phyloP scores from a whole-genome alignment of 208 protist species.

The Acanthamoeba royreba region DNA sequence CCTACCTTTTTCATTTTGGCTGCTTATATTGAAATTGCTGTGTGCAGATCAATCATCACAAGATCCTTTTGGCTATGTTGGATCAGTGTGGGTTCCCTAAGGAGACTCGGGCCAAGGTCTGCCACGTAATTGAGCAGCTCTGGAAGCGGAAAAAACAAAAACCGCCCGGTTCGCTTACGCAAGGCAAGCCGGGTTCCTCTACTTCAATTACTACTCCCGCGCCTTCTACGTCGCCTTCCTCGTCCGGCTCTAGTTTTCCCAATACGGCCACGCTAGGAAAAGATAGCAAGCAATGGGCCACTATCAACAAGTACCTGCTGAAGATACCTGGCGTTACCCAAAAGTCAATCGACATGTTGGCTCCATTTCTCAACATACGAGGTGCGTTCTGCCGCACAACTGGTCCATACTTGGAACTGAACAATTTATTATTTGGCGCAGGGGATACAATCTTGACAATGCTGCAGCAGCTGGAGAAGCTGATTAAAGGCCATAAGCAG shows the following conservation, averaged over 20 bases:
- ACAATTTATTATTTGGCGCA: background rate
- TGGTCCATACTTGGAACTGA: background rate
- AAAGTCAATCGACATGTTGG: background rate
- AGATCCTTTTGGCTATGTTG: constrained; percentile 36
- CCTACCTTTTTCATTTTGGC: background rate
- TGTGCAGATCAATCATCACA: constrained; percentile 50
- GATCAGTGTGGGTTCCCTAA: constrained; percentile 39
- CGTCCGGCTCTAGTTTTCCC: background rate
- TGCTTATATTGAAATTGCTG: background rate
- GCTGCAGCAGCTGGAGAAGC: background rate
- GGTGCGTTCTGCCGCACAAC: background rate
- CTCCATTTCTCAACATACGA: background rate
- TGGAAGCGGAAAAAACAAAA: background rate
- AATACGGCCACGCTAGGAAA: background rate
- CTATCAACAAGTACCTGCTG: constrained; percentile 4
- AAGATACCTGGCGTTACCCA: background rate
- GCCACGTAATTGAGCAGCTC: constrained; percentile 6
- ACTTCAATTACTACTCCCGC: background rate
- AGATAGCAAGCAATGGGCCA: background rate
- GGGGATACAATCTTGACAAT: background rate
- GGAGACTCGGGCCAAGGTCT: constrained; percentile 20
- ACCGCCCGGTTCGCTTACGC: background rate
- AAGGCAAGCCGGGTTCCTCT: background rate
- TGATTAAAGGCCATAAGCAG: background rate
- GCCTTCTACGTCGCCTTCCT: background rate